Evolutionary conservation across 2,329 filamentous ascomycete genomes (phyloP).

Genomic region (Dothidotthia symphoricarpi): DNA sequence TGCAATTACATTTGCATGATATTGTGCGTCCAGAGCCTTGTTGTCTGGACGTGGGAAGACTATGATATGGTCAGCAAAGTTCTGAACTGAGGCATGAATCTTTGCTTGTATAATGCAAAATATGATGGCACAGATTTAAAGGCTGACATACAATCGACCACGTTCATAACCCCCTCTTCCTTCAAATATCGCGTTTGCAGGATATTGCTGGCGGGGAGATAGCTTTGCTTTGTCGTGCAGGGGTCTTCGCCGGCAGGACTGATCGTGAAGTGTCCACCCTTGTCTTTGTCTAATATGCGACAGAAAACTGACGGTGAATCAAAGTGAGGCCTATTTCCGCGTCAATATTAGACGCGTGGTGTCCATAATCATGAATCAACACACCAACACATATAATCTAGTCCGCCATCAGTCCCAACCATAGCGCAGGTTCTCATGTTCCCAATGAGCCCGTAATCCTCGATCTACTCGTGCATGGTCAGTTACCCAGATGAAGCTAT

Average conservation of each 20-base stretch:
- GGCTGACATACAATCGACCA: slow-evolving; percentile 57
- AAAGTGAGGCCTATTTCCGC: slow-evolving; percentile 64
- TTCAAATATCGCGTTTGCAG: slow-evolving; percentile 75
- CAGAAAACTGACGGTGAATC: slow-evolving; percentile 76
- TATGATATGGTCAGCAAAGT: background rate
- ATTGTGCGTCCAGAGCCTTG: slow-evolving; percentile 52
- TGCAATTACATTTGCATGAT: slow-evolving; percentile 22
- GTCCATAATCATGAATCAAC: slow-evolving; percentile 16
- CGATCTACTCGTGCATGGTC: slow-evolving; percentile 31
- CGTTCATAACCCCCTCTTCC: slow-evolving; percentile 70
- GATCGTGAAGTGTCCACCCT: slow-evolving; percentile 72
- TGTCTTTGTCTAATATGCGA: slow-evolving; percentile 69
- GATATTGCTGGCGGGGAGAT: slow-evolving; percentile 72
- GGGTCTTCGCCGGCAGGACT: slow-evolving; percentile 47
- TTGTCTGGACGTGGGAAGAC: slow-evolving; percentile 67
- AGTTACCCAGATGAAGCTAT: background rate
- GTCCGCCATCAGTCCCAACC: slow-evolving; percentile 44
- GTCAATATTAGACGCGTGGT: background rate
- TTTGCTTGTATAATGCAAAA: too few species aligned
- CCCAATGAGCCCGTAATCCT: slow-evolving; percentile 77
- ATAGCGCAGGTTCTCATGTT: slow-evolving; percentile 70
- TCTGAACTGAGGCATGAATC: too few species aligned
- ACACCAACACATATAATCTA: slow-evolving; percentile 77
- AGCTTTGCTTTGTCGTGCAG: slow-evolving; percentile 74
- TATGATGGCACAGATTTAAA: too few species aligned